Conservation (phyloP, 345 rosid genomes). For the Populus simonii region DNA sequence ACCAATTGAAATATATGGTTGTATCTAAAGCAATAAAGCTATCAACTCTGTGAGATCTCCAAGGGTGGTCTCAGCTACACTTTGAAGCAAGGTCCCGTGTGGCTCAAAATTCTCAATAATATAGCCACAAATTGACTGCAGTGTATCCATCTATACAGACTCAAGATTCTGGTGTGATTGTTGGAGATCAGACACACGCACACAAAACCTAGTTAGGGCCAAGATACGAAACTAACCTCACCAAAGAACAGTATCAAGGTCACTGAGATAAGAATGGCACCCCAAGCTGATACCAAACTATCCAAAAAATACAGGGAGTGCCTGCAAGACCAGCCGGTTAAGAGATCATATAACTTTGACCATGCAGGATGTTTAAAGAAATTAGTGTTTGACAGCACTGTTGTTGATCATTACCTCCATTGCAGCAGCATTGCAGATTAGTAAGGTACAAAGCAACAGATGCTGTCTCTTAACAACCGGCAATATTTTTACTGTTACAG, state of each 20-base stretch:
- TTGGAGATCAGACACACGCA: too few species aligned
- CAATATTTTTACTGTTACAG: slow-evolving; percentile 65
- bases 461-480: slow-evolving; percentile 89
- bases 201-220: too few species aligned
- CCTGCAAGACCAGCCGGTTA: slow-evolving; percentile 29
- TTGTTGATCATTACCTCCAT: slow-evolving; percentile 65
- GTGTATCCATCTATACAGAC: too few species aligned
- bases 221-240: slow-evolving; percentile 49
- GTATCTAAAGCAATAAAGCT: too few species aligned
- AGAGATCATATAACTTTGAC: too few species aligned
- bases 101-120: too few species aligned
- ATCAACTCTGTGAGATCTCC: too few species aligned
- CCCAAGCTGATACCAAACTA: slow-evolving; percentile 68
- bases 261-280: slow-evolving; percentile 85
- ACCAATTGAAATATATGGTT: too few species aligned
- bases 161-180: too few species aligned
- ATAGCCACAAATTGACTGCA: too few species aligned
- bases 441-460: slow-evolving; percentile 75
- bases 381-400: not conserved
- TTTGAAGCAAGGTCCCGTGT: too few species aligned
- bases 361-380: not conserved
- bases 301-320: slow-evolving; percentile 90
- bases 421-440: slow-evolving; percentile 89
- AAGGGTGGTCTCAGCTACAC: too few species aligned
- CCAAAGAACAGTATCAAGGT: slow-evolving; percentile 92